phyloP scores from a whole-genome alignment of 2,329 filamentous ascomycete species.

The Fusarium sp. region DNA sequence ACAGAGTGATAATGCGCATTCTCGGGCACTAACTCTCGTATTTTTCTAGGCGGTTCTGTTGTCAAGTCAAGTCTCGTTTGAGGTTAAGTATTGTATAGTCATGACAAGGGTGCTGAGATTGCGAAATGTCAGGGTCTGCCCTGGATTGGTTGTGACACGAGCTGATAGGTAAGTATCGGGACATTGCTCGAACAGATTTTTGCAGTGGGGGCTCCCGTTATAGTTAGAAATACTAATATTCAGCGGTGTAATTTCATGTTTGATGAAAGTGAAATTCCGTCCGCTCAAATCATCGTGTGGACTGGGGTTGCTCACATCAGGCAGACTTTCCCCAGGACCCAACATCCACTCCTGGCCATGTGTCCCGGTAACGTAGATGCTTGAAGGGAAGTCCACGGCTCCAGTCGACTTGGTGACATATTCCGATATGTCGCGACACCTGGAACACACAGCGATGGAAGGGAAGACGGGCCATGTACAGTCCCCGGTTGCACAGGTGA shows the following conservation, averaged over 20 bases:
- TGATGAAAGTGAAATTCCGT: not conserved
- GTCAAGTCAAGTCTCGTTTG: not conserved
- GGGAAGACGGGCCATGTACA: constrained; percentile 13
- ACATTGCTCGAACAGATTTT: not conserved
- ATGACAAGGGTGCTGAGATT: constrained; percentile 9
- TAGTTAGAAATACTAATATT: not conserved
- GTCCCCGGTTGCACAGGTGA: constrained; percentile 10
- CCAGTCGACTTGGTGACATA: not conserved
- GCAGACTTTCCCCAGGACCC: not conserved
- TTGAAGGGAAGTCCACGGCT: not conserved
- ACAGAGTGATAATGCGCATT: constrained; percentile 22
- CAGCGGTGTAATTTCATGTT: not conserved
- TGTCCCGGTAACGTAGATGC: not conserved
- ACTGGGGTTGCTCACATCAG: not conserved
- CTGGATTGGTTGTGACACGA: constrained; percentile 3
- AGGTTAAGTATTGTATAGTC: constrained; percentile 7
- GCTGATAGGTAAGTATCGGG: constrained; percentile 5
- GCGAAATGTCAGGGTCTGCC: not conserved
- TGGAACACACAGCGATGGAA: constrained; percentile 4
- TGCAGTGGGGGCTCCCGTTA: not conserved
- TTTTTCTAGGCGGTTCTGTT: constrained; percentile 13
- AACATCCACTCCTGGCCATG: not conserved
- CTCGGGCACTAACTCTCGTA: not conserved
- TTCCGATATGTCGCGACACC: not conserved
- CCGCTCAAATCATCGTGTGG: not conserved